Evolutionary conservation across 495 filamentous ascomycete species (phyloP), one percentile per base, ranked within the genome.

Genomic region (Neohortaea acidophila): DNA sequence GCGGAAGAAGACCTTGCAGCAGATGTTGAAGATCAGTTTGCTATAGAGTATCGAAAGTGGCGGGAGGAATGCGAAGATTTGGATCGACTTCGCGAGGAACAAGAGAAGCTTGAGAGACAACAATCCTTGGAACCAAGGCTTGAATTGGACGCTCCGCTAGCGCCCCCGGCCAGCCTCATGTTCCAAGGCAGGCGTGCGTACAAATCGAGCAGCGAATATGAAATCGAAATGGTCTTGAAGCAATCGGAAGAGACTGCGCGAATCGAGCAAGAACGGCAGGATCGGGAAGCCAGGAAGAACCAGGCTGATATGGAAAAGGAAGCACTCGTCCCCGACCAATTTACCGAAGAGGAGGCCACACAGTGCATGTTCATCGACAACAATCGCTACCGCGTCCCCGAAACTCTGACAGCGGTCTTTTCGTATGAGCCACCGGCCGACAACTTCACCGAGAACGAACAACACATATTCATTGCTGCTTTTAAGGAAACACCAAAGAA

Each of bases 401-500:
- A 75, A 30, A 65, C 69, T 42, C 78, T 77, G 2, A 69, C 89
- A 28, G 62, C 69, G 3, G 65, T 73, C 6, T 89, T 81, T 54
- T 73, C 78, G 26, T 84, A 81, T 35, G 55, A 77, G 9, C 83
- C 82, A 5, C 77, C 75, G 1, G 67, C 75, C 23, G 80, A 93
- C 53, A 81, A 89, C 45, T 96, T 94, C 60, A 81, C 75, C 2
- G 62, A 72, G 15, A 73, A 81, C 33, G 91, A 97, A 54, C 73
- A 78, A 26, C 67, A 73, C 30, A 66, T 66, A 13, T 92, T 96
- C 51, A 75, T 84, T 14, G 74, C 80, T 47, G 68, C 73, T 2
- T 94, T 86, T 51, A 70, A 84, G 44, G 73, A 79, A 25, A 65
- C 68, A 41, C 86, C 87, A 0, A 97, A 97, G 68, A 80, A 83